Conservation (phyloP, 2,329 filamentous ascomycete genomes). For the Fusarium liriodendri region DNA sequence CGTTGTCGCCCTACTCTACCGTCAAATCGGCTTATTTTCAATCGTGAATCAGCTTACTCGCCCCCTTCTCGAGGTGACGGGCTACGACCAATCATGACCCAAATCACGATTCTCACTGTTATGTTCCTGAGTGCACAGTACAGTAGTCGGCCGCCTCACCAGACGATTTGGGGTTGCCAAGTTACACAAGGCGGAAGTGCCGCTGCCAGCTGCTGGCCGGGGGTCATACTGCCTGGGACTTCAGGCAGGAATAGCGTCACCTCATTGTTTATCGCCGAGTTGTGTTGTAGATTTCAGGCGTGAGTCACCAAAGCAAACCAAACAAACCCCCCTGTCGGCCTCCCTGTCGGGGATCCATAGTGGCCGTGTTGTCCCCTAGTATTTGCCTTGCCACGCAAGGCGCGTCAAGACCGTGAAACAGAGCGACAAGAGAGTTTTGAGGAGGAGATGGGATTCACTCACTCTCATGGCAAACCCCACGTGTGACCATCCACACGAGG, state of each 20-base stretch:
- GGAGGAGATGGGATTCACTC: constrained; percentile 7
- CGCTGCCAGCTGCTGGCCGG: not conserved
- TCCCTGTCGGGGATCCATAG: constrained; percentile 16
- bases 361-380: constrained; percentile 13
- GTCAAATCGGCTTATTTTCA: constrained; percentile 1
- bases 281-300: constrained; percentile 4
- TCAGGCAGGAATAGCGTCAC: constrained; percentile 1
- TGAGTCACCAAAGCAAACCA: constrained; percentile 33
- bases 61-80: not conserved
- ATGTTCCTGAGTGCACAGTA: constrained; percentile 1
- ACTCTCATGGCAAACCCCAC: constrained; percentile 20
- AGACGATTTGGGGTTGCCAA: constrained; percentile 10
- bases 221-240: not conserved
- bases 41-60: not conserved
- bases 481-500: constrained; percentile 34
- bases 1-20: not conserved
- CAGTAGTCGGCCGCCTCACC: constrained; percentile 15
- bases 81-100: constrained; percentile 9
- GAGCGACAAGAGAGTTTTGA: constrained; percentile 4
- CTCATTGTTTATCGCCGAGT: constrained; percentile 4
- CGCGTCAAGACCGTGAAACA: constrained; percentile 23
- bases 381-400: constrained; percentile 32
- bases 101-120: not conserved
- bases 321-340: constrained; percentile 23
- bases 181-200: not conserved